Evolutionary conservation across 345 rosid genomes (phyloP), one percentile per base, ranked within the genome.

Genomic region (Euphorbia peplus): DNA sequence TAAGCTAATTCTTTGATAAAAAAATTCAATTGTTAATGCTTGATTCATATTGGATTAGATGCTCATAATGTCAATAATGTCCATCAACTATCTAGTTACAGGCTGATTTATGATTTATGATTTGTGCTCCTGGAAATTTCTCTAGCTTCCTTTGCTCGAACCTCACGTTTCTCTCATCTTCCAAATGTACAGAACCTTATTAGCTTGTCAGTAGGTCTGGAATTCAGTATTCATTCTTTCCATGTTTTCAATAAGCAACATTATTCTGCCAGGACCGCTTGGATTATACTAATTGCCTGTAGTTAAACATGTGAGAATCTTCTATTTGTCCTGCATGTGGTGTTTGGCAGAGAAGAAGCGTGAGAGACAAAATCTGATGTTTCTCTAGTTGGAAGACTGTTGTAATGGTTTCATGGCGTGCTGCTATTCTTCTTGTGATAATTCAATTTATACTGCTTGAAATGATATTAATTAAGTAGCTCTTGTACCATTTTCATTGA

Each of bases 101-200:
- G 50, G 19, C 54, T 37, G 41, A 26, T 30, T 64, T 39, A 4
- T 37, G 41, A 26, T 30, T 64, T 39, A 4, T 10, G 14, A 46
- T 37, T 18, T 35, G 48, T 26, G 32, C 35, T 69, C 39, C 63
- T 63, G 73, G 68, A 47, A 29, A 18, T 24, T 46, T 8, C 52
- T 8, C 52, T 42, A 11, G 25, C 28, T 65, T 67, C 62, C 21
- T 39, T 28, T n/a, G 21, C 59, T 63, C 30, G 35, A 37, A 37
- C 24, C 3, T 51, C n/a, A 8, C 32, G 0, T 50, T 13, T 10
- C 19, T 35, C 54, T 63, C 22, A 39, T 25, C 8, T n/a, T 57
- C 21, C 12, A 46, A 24, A 61, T 29, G 46, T 10, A 11, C 30
- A 50, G 19, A 19, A 22, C 25, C 32, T 70, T 1, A 30, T 35